Conservation (phyloP, 1,284 basidiomycete species). For the Chalciporus sp. region DNA sequence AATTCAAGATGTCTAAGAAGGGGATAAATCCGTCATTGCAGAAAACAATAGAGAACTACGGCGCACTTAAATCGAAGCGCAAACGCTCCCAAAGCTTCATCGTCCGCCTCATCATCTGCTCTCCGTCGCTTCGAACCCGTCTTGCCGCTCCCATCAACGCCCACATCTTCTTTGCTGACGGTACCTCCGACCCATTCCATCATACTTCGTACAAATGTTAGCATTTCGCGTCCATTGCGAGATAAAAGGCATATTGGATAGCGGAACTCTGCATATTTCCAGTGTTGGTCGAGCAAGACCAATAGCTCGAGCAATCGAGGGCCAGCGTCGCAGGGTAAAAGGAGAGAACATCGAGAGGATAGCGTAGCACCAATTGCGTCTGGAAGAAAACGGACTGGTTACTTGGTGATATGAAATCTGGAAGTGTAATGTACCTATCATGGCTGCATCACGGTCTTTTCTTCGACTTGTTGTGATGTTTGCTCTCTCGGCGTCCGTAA, state of each 20-base stretch:
- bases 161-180: constrained; percentile 86
- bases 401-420: not conserved
- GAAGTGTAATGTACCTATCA: constrained; percentile 66
- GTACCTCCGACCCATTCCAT: constrained; percentile 99
- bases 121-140: constrained; percentile 61
- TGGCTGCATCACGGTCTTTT: constrained; percentile 88
- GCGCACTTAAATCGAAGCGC: constrained; percentile 73
- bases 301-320: constrained; percentile 93
- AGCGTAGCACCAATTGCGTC: constrained; percentile 81
- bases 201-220: constrained; percentile 94
- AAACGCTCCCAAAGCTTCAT: constrained; percentile 76
- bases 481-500: constrained; percentile 90
- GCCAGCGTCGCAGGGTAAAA: constrained; percentile 93
- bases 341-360: constrained; percentile 74
- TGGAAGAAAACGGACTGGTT: constrained; percentile 11
- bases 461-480: constrained; percentile 83
- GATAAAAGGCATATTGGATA: constrained; percentile 93
- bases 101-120: constrained; percentile 65
- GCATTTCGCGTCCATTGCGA: constrained; percentile 89
- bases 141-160: constrained; percentile 65
- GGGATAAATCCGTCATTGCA: constrained; percentile 6
- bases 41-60: not conserved
- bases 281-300: constrained; percentile 96
- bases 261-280: constrained; percentile 83
- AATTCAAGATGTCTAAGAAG: constrained; percentile 80